These are phyloP conservation scores for Globisporangium apiculatum DNA, from an alignment of 352 stramenopile genomes.

Conservation along the genomic window DNA sequence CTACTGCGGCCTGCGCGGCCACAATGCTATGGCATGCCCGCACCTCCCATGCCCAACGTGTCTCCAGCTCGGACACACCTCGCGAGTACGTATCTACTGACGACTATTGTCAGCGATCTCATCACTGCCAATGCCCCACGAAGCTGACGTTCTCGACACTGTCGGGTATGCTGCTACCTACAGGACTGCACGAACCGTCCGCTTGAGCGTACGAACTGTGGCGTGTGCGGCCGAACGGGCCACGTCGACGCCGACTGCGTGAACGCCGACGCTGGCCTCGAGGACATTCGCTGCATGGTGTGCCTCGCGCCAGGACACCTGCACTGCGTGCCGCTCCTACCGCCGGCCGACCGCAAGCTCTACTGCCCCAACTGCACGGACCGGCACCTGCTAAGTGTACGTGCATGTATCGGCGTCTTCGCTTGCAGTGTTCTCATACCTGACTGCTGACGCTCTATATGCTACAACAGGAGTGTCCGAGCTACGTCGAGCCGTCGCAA, in stretches of 20 bases:
- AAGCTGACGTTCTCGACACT: too few species aligned
- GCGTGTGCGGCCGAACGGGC: constrained; percentile 44
- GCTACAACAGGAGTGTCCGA: constrained; percentile 19
- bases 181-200: constrained; percentile 55
- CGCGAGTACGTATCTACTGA: constrained; percentile 21
- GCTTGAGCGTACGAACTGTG: constrained; percentile 31
- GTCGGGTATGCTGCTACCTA: neutral
- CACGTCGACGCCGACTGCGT: constrained; percentile 41
- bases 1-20: constrained; percentile 68
- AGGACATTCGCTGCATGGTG: constrained; percentile 65
- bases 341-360: constrained; percentile 54
- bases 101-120: neutral
- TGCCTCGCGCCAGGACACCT: constrained; percentile 55
- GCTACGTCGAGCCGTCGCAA: constrained; percentile 36
- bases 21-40: constrained; percentile 61
- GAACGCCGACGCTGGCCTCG: constrained; percentile 17
- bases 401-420: neutral
- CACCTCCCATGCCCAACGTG: constrained; percentile 64
- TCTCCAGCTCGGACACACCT: constrained; percentile 60
- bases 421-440: too few species aligned
- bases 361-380: constrained; percentile 64
- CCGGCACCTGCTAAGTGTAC: constrained; percentile 41
- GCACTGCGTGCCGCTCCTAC: constrained; percentile 57
- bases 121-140: neutral
- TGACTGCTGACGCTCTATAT: too few species aligned